Conservation (phyloP, 2,329 filamentous ascomycete species). For the Botrytis hyacinthi region DNA sequence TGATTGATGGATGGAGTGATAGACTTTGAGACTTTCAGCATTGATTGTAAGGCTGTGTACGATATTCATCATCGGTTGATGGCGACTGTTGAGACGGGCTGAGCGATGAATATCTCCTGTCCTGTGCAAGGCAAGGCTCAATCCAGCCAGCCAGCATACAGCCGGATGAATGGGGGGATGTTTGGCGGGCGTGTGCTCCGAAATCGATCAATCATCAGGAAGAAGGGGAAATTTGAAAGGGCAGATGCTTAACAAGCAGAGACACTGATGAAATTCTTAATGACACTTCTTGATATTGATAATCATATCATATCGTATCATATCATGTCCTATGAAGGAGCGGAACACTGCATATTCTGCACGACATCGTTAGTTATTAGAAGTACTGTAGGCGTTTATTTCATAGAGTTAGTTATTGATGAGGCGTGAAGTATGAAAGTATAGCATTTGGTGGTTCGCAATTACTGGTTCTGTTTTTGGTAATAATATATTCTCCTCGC, state of each 20-base stretch:
- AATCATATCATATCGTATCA: not conserved
- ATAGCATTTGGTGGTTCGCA: not conserved
- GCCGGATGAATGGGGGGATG: slow-evolving; percentile 12
- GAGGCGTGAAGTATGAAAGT: not conserved
- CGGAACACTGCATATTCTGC: slow-evolving; percentile 7
- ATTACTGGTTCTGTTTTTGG: not conserved
- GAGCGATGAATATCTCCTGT: not conserved
- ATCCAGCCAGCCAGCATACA: not conserved
- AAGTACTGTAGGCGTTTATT: not conserved
- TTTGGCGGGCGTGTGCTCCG: not conserved
- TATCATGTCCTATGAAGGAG: not conserved
- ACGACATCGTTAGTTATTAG: slow-evolving; percentile 11
- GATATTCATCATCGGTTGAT: not conserved
- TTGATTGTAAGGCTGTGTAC: slow-evolving; percentile 17
- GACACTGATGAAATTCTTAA: not conserved
- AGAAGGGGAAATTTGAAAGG: not conserved
- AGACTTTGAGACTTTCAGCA: not conserved
- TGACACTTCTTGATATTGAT: not conserved
- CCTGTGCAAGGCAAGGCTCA: slow-evolving; percentile 4
- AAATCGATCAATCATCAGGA: not conserved
- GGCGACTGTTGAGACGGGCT: slow-evolving; percentile 3
- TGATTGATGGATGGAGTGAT: not conserved
- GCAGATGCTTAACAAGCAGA: not conserved
- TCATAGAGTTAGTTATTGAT: not conserved
- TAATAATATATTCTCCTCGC: not conserved